Evolutionary conservation across 139 green algal species (phyloP), one percentile per base, ranked within the genome.

Genomic region (Limnomonas spitsbergensis): DNA sequence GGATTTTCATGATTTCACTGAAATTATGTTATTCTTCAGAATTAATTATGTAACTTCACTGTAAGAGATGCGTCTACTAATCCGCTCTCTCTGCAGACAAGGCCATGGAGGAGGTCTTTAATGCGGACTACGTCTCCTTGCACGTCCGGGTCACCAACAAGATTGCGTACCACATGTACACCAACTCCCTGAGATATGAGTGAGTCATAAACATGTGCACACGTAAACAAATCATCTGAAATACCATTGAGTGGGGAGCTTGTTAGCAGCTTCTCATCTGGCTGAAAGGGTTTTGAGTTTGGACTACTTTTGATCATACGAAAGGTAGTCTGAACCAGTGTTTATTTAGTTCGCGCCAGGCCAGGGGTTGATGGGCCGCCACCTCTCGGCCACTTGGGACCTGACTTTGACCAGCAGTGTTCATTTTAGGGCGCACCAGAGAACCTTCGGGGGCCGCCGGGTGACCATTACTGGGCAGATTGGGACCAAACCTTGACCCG

Each of bases 121-220:
- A 85, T 9, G 92, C 96, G 0, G 84, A 97, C 69, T 98, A 98
- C 84, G 91, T 91, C 38, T 97, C 91, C 0, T 88, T 99, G 52
- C 96, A 99, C 82, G 96, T 99, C 67, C 90, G 96, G 4, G 96
- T 97, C 6, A 93, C 87, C 69, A 99, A 99, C 91, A 88, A 91
- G 66, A 96, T 91, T 6, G 96, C 96, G 2, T 90, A 96, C 77
- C 95, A 98, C 86, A 84, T 99, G 24, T 99, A 99, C 90, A 97
- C 79, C 1, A 70, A 97, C 38, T 97, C 93, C 2, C 92, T 99
- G 1, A 89, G 89, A 1, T 99, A 99, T 88, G 75, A 94, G 93
- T 96, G 77, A 82, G 86, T 82, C 29, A 20, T 53, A 72, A 7
- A n/a, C n/a, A n/a, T n/a, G n/a, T n/a, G n/a, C n/a, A n/a, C n/a